These are phyloP conservation scores for Clohesyomyces aquaticus DNA, from an alignment of 495 filamentous ascomycete genomes.

Conservation along the genomic window DNA sequence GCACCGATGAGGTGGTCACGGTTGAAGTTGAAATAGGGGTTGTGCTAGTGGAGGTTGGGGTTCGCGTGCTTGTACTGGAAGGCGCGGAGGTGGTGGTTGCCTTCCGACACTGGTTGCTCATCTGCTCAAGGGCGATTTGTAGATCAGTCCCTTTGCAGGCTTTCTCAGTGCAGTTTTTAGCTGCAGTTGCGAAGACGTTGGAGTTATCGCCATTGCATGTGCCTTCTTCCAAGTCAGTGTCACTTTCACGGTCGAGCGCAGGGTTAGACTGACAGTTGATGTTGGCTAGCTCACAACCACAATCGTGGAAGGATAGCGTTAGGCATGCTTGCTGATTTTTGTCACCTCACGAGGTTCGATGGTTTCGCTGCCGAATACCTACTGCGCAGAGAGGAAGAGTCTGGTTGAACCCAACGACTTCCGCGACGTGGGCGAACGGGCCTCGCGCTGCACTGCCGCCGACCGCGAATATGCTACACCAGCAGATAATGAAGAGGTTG, in stretches of 20 bases:
- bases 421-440: neutral
- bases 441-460: neutral
- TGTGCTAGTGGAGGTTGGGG: neutral
- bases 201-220: constrained; percentile 3
- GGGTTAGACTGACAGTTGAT: neutral
- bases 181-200: neutral
- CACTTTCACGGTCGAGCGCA: neutral
- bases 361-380: neutral
- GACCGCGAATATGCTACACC: neutral
- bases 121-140: constrained; percentile 1
- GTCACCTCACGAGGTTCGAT: neutral
- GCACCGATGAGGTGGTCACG: neutral
- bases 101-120: neutral
- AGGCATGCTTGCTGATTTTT: constrained; percentile 1
- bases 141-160: constrained; percentile 1
- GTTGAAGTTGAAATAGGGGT: neutral
- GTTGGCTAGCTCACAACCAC: constrained; percentile 6
- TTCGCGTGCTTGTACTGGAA: neutral
- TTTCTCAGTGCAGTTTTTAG: neutral
- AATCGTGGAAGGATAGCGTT: constrained; percentile 3
- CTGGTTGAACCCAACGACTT: constrained; percentile 2
- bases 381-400: constrained; percentile 1
- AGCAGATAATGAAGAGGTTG: neutral
- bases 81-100: too few relatives aligned
- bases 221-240: neutral